These are phyloP conservation scores for Pythium insidiosum DNA, from an alignment of 352 stramenopile species.

Conservation along the genomic window DNA sequence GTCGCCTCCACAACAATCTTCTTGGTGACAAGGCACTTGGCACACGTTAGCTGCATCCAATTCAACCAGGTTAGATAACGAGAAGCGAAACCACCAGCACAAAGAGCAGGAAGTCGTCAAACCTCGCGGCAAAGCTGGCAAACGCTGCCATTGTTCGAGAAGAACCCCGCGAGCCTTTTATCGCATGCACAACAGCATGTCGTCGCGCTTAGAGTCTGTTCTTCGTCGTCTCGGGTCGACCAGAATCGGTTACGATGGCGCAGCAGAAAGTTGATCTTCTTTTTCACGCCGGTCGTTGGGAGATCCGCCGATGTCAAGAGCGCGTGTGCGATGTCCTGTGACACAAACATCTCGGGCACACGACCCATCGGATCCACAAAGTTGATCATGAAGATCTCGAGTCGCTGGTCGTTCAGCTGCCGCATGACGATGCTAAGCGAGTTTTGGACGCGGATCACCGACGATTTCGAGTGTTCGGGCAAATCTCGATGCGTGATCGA, in stretches of 20 bases:
- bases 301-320: constrained; percentile 10
- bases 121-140: not conserved
- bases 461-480: constrained; percentile 20
- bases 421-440: constrained; percentile 35
- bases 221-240: too few species aligned
- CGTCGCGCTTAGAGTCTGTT: too few species aligned
- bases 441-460: constrained; percentile 29
- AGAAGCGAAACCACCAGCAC: not conserved
- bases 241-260: too few species aligned
- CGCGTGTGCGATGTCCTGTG: constrained; percentile 26
- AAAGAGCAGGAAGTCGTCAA: not conserved
- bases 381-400: constrained; percentile 40
- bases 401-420: constrained; percentile 22
- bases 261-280: not conserved
- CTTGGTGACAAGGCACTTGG: constrained; percentile 12
- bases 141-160: too few species aligned
- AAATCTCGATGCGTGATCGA: constrained; percentile 44
- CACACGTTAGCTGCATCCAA: constrained; percentile 10
- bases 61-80: too few species aligned
- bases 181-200: too few species aligned
- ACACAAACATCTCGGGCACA: constrained; percentile 27
- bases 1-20: constrained; percentile 10
- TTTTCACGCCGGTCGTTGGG: not conserved
- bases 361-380: constrained; percentile 29
- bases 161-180: too few species aligned